Conservation (phyloP, 208 protist genomes). For the Leishmania martiniquensis region DNA sequence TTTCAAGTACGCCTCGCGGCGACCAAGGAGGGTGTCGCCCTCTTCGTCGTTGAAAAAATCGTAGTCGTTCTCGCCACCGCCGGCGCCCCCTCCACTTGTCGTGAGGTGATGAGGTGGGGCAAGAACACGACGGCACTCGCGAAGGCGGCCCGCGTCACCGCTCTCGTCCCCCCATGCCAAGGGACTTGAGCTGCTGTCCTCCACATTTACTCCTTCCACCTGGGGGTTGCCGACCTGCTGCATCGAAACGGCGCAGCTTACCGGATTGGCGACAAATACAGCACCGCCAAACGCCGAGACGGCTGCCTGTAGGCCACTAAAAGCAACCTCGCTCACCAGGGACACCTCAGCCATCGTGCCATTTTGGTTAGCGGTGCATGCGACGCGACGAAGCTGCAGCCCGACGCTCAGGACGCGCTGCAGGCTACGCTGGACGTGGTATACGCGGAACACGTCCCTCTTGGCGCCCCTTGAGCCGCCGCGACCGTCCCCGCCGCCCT, state of each 20-base stretch:
- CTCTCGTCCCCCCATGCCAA: neutral
- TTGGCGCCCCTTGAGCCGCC: neutral
- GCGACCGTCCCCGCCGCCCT: neutral
- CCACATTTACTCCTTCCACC: neutral
- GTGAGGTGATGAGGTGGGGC: constrained; percentile 22
- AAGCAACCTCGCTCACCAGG: constrained; percentile 17
- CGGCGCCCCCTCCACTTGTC: constrained; percentile 2
- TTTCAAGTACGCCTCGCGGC: constrained; percentile 39
- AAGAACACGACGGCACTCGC: constrained; percentile 25
- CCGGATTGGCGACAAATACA: constrained; percentile 15
- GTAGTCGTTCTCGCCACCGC: constrained; percentile 11
- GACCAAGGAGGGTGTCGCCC: constrained; percentile 18
- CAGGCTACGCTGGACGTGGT: constrained; percentile 52
- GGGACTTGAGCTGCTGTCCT: neutral
- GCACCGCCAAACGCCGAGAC: constrained; percentile 42
- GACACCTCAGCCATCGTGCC: neutral
- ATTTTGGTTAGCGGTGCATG: neutral
- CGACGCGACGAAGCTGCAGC: constrained; percentile 16
- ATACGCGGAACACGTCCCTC: constrained; percentile 50
- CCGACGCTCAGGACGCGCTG: constrained; percentile 64
- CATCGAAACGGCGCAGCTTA: neutral
- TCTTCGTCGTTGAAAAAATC: constrained; percentile 37
- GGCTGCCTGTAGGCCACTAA: constrained; percentile 36
- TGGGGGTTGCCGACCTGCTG: neutral
- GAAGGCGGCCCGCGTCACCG: constrained; percentile 2